Evolutionary conservation across 78 protist genomes (phyloP), one percentile per base, ranked within the genome.

Genomic region (Chrysochromulina parva): DNA sequence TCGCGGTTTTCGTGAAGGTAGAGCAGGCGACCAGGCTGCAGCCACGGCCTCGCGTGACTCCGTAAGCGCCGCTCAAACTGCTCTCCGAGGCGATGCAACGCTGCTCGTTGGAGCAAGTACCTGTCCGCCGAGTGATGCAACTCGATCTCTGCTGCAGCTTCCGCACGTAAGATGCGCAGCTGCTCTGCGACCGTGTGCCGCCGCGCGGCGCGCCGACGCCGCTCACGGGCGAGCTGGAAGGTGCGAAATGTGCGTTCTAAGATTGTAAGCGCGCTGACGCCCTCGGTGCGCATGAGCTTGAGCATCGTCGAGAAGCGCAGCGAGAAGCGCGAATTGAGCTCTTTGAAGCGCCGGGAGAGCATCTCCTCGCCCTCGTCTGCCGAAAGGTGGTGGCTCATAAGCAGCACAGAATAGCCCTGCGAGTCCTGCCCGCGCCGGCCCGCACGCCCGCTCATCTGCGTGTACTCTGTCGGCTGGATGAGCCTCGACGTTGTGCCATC

Each of bases 241-340:
- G 97, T 98, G 73, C 85, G 93, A 95, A 98, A 97, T 9, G 96
- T 91, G 47, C 96, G 69, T n/a, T 62, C 71, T 84, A 98, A 53
- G 52, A 98, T 69, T 47, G 54, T 19, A 73, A 94, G 95, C 17
- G 97, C 97, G 85, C 94, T 95, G 28, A 92, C 92, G 22, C 94
- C 97, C 59, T 97, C 98, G 66, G 96, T 95, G 28, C 99, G 89
- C 90, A 97, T 14, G 88, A 95, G 88, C 85, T 97, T 98, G 78
- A 98, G 94, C 47, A 98, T 52, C 99, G 96, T 97, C 90, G 96
- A 93, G 96, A 95, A 98, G n/a, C 94, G 90, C 57, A 98, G 85
- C 90, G 96, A 95, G 93, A 98, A 98, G 26, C 97, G 28, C 50
- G 94, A 80, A 53, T 92, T 96, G 65, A 98, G 95, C 28, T 94